Evolutionary conservation across 805 yeast genomes (phyloP).

Genomic region (Pichia cephalocereana): DNA sequence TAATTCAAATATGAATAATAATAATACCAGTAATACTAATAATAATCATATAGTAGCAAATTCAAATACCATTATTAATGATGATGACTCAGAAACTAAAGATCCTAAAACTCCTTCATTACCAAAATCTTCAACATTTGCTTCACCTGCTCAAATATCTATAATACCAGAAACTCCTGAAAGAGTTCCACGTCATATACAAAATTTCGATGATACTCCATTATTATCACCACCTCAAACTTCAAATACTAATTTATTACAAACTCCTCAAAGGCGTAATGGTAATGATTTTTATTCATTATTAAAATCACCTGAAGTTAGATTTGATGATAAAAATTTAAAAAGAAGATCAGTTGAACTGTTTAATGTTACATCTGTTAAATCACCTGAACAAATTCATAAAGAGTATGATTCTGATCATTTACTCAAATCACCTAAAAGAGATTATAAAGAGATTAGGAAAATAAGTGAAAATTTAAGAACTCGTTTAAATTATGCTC

Average conservation of each 20-base stretch:
- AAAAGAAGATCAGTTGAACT: conserved; percentile 27
- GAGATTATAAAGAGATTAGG: conserved; percentile 24
- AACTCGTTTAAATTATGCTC: conserved; percentile 29
- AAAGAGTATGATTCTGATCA: conserved; percentile 7
- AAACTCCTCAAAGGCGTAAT: conserved; percentile 25
- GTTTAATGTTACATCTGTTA: conserved; percentile 19
- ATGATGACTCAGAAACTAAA: not conserved
- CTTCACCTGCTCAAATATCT: conserved; percentile 22
- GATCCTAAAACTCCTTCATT: conserved; percentile 23
- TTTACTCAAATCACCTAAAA: conserved; percentile 11
- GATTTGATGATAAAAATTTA: conserved; percentile 8
- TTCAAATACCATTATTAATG: not conserved
- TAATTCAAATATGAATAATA: too few species aligned
- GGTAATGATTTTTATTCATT: conserved; percentile 26
- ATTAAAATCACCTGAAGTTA: conserved; percentile 27
- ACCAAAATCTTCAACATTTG: conserved; percentile 10
- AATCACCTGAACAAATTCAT: conserved; percentile 16
- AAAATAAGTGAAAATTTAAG: conserved; percentile 29
- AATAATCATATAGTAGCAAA: too few species aligned
- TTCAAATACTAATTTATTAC: conserved; percentile 1
- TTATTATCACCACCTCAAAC: conserved; percentile 26
- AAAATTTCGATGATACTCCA: conserved; percentile 23
- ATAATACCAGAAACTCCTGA: conserved; percentile 19
- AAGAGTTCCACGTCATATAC: conserved; percentile 8
- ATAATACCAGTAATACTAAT: too few species aligned